phyloP scores from a whole-genome alignment of 192 early-diverging fungal species.

The Coemansia sp. region DNA sequence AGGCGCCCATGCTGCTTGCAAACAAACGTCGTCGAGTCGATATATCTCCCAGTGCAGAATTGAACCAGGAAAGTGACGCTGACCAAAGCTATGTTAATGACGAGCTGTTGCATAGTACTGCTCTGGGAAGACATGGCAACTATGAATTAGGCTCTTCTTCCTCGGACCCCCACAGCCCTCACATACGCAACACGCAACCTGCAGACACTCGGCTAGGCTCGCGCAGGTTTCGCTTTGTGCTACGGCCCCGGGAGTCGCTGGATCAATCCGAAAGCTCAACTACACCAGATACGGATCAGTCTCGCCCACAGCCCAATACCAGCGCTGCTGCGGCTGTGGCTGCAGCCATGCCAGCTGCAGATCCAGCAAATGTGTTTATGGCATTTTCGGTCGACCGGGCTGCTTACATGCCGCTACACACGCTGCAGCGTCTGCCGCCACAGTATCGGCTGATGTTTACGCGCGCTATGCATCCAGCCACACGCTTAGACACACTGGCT shows the following conservation, averaged over 20 bases:
- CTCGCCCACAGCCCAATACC: not conserved
- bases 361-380: constrained; percentile 17
- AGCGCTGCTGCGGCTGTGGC: constrained; percentile 5
- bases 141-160: not conserved
- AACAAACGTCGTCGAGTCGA: constrained; percentile 2
- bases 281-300: not conserved
- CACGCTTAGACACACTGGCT: constrained; percentile 29
- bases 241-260: constrained; percentile 10
- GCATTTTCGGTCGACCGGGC: constrained; percentile 10
- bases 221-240: constrained; percentile 23
- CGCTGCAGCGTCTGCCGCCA: constrained; percentile 31
- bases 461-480: constrained; percentile 32
- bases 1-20: not conserved
- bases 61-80: not conserved
- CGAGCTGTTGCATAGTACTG: not conserved
- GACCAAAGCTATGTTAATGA: not conserved
- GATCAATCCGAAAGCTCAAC: not conserved
- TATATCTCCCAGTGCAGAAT: not conserved
- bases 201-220: not conserved
- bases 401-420: constrained; percentile 21
- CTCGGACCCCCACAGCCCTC: not conserved
- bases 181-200: not conserved
- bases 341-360: constrained; percentile 5
- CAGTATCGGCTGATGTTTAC: constrained; percentile 48
- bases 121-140: not conserved